A percentile compares a stretch with the other conserved stretches of the same genome.
Evolutionary conservation across 768 basidiomycete genomes (phyloP).

Genomic region (Dentipellis sp.): DNA sequence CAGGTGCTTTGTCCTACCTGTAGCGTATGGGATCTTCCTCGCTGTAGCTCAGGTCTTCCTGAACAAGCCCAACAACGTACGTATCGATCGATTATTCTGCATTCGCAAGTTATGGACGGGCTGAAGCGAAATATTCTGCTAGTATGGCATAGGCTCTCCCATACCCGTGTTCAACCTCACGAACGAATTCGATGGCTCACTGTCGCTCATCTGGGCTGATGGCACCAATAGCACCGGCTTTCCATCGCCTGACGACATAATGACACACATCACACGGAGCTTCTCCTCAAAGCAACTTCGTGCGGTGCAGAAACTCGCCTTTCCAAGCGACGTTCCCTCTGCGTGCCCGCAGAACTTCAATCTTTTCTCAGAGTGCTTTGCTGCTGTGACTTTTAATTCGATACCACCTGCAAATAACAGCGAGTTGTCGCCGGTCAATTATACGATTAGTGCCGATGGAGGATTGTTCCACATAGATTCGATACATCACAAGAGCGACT

Average conservation of each 20-base stretch:
- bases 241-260: conserved; percentile 51
- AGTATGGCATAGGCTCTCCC: conserved; percentile 60
- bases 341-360: conserved; percentile 72
- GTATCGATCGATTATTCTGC: conserved; percentile 16
- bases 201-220: conserved; percentile 59
- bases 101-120: background rate
- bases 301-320: conserved; percentile 40
- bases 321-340: conserved; percentile 38
- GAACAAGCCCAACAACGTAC: conserved; percentile 48
- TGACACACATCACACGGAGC: conserved; percentile 44
- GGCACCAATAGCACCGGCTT: conserved; percentile 45
- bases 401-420: conserved; percentile 30
- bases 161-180: conserved; percentile 38
- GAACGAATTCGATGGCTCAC: conserved; percentile 42
- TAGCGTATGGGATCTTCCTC: conserved; percentile 61
- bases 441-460: conserved; percentile 61
- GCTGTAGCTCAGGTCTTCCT: conserved; percentile 56
- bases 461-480: conserved; percentile 62
- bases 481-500: conserved; percentile 53
- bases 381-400: conserved; percentile 51
- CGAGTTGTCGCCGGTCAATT: conserved; percentile 37
- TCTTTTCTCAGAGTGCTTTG: conserved; percentile 59
- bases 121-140: background rate
- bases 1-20: conserved; percentile 53
- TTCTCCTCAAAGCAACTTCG: conserved; percentile 39